A percentile compares a stretch with the other conserved stretches of the same genome.
Conservation (phyloP, 352 stramenopile species). For the Phytophthora cryptogea region DNA sequence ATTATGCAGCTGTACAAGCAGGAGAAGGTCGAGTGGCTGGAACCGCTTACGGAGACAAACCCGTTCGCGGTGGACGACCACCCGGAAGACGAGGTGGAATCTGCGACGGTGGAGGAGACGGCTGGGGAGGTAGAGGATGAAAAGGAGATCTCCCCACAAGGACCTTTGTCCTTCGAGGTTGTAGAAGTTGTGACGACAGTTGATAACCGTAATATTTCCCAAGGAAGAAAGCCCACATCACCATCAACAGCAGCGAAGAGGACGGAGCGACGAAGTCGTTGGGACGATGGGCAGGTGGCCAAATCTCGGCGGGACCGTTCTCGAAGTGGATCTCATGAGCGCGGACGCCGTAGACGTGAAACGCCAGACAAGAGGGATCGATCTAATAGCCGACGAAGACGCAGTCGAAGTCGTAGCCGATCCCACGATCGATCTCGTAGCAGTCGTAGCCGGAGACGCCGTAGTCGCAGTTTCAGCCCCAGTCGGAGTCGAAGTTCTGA, state of each 20-base stretch:
- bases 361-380: conserved; percentile 1
- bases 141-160: conserved; percentile 13
- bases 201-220: background rate
- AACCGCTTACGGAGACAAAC: conserved; percentile 72
- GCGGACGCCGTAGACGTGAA: background rate
- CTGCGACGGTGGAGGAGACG: conserved; percentile 4
- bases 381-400: conserved; percentile 16
- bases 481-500: conserved; percentile 34
- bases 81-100: conserved; percentile 21
- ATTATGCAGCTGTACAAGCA: conserved; percentile 70
- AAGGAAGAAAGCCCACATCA: conserved; percentile 5
- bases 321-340: conserved; percentile 21
- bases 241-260: background rate
- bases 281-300: conserved; percentile 19
- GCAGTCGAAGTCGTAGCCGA: conserved; percentile 32
- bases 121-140: conserved; percentile 2
- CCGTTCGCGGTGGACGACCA: conserved; percentile 67
- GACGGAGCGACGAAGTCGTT: conserved; percentile 23
- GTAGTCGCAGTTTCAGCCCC: conserved; percentile 24
- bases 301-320: conserved; percentile 14
- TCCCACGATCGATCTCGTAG: conserved; percentile 22
- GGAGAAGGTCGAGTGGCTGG: conserved; percentile 65
- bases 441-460: conserved; percentile 26
- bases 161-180: conserved; percentile 1
- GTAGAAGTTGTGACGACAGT: conserved; percentile 1